Conservation (phyloP, 2,329 filamentous ascomycete species). For the Truncatella angustata region DNA sequence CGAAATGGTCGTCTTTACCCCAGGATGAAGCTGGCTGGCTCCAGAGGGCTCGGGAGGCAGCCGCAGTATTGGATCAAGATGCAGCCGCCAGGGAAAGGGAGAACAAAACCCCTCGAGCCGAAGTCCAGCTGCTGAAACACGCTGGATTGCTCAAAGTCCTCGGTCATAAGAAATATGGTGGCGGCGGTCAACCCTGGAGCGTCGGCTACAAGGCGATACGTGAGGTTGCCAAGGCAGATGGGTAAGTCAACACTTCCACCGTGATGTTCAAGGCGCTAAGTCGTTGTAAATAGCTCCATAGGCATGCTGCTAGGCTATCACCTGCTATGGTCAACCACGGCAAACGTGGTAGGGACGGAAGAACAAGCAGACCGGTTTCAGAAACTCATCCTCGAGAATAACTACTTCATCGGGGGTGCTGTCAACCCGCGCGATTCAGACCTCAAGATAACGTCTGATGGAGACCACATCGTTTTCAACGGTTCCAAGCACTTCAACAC, state of each 20-base stretch:
- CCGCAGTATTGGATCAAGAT: constrained; percentile 31
- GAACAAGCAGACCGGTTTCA: constrained; percentile 58
- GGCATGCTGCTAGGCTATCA: constrained; percentile 67
- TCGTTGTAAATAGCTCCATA: constrained; percentile 41
- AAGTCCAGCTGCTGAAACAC: constrained; percentile 39
- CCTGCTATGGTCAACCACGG: constrained; percentile 61
- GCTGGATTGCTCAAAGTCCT: constrained; percentile 38
- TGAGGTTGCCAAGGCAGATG: constrained; percentile 63
- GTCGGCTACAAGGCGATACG: constrained; percentile 59
- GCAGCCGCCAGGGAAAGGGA: constrained; percentile 34
- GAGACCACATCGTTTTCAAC: constrained; percentile 56
- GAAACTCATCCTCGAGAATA: constrained; percentile 58
- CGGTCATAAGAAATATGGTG: constrained; percentile 38
- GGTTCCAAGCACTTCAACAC: constrained; percentile 68
- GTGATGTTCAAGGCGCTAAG: neutral
- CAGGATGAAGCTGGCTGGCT: constrained; percentile 28
- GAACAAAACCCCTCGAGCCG: constrained; percentile 39
- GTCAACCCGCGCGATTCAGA: constrained; percentile 66
- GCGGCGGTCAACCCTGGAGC: constrained; percentile 33
- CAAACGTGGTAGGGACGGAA: constrained; percentile 56
- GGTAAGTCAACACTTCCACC: neutral
- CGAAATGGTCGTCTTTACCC: neutral
- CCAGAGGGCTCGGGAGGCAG: constrained; percentile 36
- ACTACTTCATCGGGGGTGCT: constrained; percentile 64
- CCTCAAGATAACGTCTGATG: constrained; percentile 52